Evolutionary conservation across 192 early-diverging fungal genomes (phyloP), one percentile per base, ranked within the genome.

Genomic region (Coemansia reversa): DNA sequence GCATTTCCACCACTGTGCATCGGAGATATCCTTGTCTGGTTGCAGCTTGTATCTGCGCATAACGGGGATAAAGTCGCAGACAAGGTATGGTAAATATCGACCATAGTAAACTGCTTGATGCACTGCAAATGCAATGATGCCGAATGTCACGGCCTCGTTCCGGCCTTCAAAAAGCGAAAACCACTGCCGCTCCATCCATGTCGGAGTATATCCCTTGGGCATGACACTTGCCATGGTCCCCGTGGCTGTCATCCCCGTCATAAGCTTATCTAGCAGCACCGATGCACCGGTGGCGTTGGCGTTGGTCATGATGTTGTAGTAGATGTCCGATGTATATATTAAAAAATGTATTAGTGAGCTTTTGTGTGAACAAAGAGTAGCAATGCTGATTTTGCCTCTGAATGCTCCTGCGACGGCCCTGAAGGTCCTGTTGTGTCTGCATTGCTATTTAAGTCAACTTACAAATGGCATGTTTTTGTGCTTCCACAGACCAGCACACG

Each of bases 51-150:
- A 93, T 64, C 86, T 77, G 61, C 67, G 78, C 74, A 86, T 72
- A 22, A 81, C 84, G 0, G 95, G 93, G 60, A 97, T 92, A 61
- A 86, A 85, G 72, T 97, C 95, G 62, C 86, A 87, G 65, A 93
- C 79, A 47, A 83, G 72, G 66, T 90, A 97, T 3, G 94, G 94
- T 8, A 94, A 35, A 66, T 88, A 94, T 16, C 93, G 90, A 20
- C 86, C 89, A 74, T 93, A 95, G 82, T 92, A 95, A 47, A 93
- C 88, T n/a, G 90, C 55, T 82, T 97, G 91, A 84, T 97, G 93
- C 74, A 92, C 85, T 20, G 84, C 20, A 65, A 97, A 94, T 12
- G 92, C 76, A 52, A 93, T 73, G 20, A 93, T 58, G 42, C 90
- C 85, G 16, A 90, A 88, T 14, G 85, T 81, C 20, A 93, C 32